A percentile compares a stretch with the other conserved stretches of the same genome.
These are phyloP conservation scores for Penicillium pancosmium DNA, from an alignment of 495 filamentous ascomycete genomes.

Conservation along the genomic window DNA sequence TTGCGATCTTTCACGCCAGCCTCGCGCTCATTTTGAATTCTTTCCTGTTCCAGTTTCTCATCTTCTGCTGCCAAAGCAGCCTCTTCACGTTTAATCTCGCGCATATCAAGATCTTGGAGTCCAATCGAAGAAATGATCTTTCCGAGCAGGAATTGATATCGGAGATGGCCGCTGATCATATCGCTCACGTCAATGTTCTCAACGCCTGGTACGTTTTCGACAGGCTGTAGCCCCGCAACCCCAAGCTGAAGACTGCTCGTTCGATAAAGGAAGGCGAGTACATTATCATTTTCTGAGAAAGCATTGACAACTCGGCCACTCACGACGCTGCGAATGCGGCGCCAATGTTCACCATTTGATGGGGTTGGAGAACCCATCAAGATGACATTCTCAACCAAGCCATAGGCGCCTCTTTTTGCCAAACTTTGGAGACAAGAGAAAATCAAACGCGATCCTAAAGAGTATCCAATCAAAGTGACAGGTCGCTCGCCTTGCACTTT, in stretches of 20 bases:
- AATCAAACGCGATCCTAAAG: conserved; percentile 86
- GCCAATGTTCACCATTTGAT: conserved; percentile 64
- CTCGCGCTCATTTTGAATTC: conserved; percentile 50
- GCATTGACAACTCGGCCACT: conserved; percentile 76
- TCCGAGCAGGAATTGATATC: conserved; percentile 70
- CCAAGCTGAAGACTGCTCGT: conserved; percentile 75
- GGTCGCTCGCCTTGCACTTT: conserved; percentile 87
- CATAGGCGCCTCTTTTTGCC: conserved; percentile 78
- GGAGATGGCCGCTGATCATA: conserved; percentile 70
- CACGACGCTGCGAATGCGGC: conserved; percentile 69
- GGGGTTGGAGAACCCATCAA: conserved; percentile 84
- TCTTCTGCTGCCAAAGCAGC: conserved; percentile 60
- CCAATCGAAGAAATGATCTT: conserved; percentile 69
- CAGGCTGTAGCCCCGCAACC: conserved; percentile 71
- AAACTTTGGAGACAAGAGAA: conserved; percentile 78
- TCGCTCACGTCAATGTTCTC: conserved; percentile 78
- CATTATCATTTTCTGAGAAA: conserved; percentile 74
- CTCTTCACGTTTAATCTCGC: conserved; percentile 61
- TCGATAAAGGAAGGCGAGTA: conserved; percentile 78
- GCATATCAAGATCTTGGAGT: conserved; percentile 62
- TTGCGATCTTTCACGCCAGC: conserved; percentile 44
- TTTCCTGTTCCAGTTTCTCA: conserved; percentile 50
- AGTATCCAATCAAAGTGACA: conserved; percentile 86
- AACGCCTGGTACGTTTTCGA: conserved; percentile 66
- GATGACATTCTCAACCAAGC: conserved; percentile 81